Evolutionary conservation across 768 basidiomycete species (phyloP).

Genomic region (Xerocomus spinulosus): DNA sequence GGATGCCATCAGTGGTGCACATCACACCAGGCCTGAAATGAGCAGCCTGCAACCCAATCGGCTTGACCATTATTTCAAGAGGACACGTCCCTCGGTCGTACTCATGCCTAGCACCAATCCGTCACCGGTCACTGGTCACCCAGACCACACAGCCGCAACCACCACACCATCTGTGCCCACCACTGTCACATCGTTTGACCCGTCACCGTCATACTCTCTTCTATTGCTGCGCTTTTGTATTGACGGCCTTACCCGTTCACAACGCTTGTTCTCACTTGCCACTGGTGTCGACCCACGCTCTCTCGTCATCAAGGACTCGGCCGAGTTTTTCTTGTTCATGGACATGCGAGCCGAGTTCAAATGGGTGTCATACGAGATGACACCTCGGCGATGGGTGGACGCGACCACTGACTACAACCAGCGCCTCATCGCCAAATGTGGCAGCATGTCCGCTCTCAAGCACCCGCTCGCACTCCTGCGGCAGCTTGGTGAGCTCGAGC

Average conservation of each 20-base stretch:
- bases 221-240: neutral
- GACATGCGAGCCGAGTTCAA: neutral
- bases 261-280: neutral
- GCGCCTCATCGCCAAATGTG: neutral
- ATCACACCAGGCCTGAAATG: neutral
- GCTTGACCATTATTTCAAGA: neutral
- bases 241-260: neutral
- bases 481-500: neutral
- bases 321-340: neutral
- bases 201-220: neutral
- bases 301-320: neutral
- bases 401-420: neutral
- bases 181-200: neutral
- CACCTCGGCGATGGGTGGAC: neutral
- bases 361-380: slow-evolving; percentile 1
- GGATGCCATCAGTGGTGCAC: neutral
- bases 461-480: neutral
- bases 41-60: neutral
- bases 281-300: neutral
- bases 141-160: neutral
- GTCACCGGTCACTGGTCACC: too few species aligned
- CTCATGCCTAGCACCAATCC: neutral
- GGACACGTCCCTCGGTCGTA: neutral
- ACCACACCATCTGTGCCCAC: neutral
- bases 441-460: neutral